phyloP scores from a whole-genome alignment of 306 rosid genomes.

The Calophaca sinica region DNA sequence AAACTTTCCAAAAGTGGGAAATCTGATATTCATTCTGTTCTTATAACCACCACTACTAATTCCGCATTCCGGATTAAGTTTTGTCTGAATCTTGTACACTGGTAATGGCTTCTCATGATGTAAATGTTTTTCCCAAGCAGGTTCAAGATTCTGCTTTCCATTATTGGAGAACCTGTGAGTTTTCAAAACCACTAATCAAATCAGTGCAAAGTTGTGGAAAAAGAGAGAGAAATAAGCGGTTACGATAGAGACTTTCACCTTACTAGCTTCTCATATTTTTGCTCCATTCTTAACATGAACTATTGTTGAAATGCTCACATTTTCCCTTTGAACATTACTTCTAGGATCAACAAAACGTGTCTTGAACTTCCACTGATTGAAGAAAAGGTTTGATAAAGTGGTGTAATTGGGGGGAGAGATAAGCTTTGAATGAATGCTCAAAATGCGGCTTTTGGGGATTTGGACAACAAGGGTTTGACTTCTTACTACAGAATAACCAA shows the following conservation, averaged over 20 bases:
- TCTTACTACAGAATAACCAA: slow-evolving; percentile 42
- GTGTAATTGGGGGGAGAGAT: slow-evolving; percentile 11
- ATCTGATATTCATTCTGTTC: slow-evolving; percentile 37
- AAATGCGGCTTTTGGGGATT: slow-evolving; percentile 38
- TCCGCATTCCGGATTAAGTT: slow-evolving; percentile 50
- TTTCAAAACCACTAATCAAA: slow-evolving; percentile 42
- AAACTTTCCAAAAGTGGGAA: slow-evolving; percentile 53
- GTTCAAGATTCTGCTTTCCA: slow-evolving; percentile 52
- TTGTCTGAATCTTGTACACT: slow-evolving; percentile 49
- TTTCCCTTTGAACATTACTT: no score
- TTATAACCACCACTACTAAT: slow-evolving; percentile 37
- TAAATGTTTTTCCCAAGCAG: slow-evolving; percentile 49
- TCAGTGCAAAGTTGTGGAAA: not conserved
- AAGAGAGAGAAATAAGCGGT: not conserved
- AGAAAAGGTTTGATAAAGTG: slow-evolving; percentile 26
- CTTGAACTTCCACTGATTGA: no score
- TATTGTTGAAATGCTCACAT: slow-evolving; percentile 33
- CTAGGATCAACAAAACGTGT: no score
- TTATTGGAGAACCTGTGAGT: slow-evolving; percentile 62
- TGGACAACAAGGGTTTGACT: slow-evolving; percentile 46
- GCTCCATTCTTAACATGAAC: slow-evolving; percentile 57
- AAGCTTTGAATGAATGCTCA: slow-evolving; percentile 23
- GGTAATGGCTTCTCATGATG: slow-evolving; percentile 56
- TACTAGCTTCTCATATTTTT: slow-evolving; percentile 66
- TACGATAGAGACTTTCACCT: slow-evolving; percentile 51